Evolutionary conservation across 2,329 filamentous ascomycete genomes (phyloP), one percentile per base, ranked within the genome.

Genomic region (Achaetomium macrosporum): DNA sequence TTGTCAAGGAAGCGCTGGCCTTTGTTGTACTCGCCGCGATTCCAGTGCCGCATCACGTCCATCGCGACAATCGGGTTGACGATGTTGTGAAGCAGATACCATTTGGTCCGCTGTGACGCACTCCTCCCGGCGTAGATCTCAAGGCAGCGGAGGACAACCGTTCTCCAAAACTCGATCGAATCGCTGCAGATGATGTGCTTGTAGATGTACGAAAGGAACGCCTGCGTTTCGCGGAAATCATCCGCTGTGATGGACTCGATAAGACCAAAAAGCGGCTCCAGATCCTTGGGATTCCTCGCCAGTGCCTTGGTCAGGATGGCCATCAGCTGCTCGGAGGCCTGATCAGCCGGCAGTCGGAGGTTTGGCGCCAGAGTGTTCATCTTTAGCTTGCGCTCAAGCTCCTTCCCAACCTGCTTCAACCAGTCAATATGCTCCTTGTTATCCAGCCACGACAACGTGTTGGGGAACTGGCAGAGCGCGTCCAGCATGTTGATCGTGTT

Each of bases 51-150:
- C 81, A 93, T 92, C 37, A 96, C 85, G 69, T 99, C 93, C 87
- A 92, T 96, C 3, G 92, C 91, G 51, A 99, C 82, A 37, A 97
- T 95, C 0, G 93, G 95, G 64, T 97, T 99, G 59, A 96, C 88
- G 31, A 99, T 79, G 67, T 96, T 85, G 66, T 90, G 90, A 65
- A 99, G 84, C 35, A 95, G 76, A 68, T 96, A 99, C 48, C 90
- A 87, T 69, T 99, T 99, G 42, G 89, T 88, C 73, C 87, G 91
- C 69, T 96, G 93, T 0, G 87, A 84, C 12, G 85, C 88, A 42
- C 76, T 81, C 64, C 86, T 89, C 46, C 84, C 82, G 7, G 88
- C 85, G 67, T 96, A 99, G 1, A 90, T 76, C 52, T 97, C 91
- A 43, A 99, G 80, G 64, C 90, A 95, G 50, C 88, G 86, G 63